Conservation (phyloP, 2,329 filamentous ascomycete species). For the Magnaporthiopsis rhizophila region DNA sequence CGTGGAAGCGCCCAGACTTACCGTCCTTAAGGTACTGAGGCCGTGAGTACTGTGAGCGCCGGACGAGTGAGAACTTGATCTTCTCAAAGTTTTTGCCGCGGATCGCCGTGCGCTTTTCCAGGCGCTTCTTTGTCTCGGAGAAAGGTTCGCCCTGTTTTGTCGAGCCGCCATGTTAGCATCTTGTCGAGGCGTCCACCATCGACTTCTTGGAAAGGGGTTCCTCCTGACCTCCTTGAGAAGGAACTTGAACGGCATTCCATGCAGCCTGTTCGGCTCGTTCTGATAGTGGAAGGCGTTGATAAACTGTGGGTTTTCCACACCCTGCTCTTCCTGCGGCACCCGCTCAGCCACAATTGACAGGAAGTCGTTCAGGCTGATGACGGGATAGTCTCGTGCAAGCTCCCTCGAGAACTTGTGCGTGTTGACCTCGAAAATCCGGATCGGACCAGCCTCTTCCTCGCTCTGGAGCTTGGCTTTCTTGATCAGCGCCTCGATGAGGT, state of each 20-base stretch:
- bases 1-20: constrained; percentile 35
- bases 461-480: constrained; percentile 75
- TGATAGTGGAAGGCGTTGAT: constrained; percentile 90
- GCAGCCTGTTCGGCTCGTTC: constrained; percentile 72
- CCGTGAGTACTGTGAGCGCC: constrained; percentile 64
- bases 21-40: constrained; percentile 82
- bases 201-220: constrained; percentile 10
- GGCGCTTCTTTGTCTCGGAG: constrained; percentile 84
- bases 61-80: constrained; percentile 86
- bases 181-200: constrained; percentile 8
- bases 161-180: neutral
- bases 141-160: constrained; percentile 66
- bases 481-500: constrained; percentile 67
- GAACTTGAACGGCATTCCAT: constrained; percentile 89
- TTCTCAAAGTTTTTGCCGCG: constrained; percentile 99
- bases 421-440: constrained; percentile 78
- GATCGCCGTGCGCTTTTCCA: constrained; percentile 85
- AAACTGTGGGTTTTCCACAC: constrained; percentile 45
- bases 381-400: constrained; percentile 59
- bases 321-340: constrained; percentile 64
- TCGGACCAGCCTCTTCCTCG: constrained; percentile 58
- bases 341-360: constrained; percentile 73
- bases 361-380: constrained; percentile 83
- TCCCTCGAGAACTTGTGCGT: constrained; percentile 78
- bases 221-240: constrained; percentile 64